These are phyloP conservation scores for Podosphaera xanthii DNA, from an alignment of 2,329 filamentous ascomycete species.

Conservation along the genomic window DNA sequence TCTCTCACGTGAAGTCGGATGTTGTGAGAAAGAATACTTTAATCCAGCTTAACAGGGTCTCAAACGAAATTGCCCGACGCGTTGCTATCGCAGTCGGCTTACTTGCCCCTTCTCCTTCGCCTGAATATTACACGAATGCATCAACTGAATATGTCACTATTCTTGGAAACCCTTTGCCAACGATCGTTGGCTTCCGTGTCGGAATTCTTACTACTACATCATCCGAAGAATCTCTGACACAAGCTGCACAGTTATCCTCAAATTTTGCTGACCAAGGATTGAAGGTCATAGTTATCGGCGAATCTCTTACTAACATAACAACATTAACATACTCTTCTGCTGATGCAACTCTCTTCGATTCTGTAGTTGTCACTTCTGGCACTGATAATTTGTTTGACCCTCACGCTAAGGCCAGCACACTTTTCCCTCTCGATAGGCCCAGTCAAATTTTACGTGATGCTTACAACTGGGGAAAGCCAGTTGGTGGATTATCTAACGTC, in stretches of 20 bases:
- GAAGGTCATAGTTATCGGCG: slow-evolving; percentile 34
- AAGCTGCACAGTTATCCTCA: slow-evolving; percentile 27
- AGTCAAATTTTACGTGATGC: slow-evolving; percentile 37
- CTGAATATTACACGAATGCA: slow-evolving; percentile 46
- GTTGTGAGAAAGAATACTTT: slow-evolving; percentile 42
- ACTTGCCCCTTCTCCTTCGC: slow-evolving; percentile 32
- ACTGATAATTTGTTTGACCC: slow-evolving; percentile 27
- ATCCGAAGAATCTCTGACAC: slow-evolving; percentile 21
- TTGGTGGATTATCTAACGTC: slow-evolving; percentile 31
- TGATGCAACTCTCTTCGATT: slow-evolving; percentile 39
- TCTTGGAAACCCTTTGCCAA: slow-evolving; percentile 32
- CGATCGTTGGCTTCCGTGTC: slow-evolving; percentile 38
- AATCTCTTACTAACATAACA: slow-evolving; percentile 29
- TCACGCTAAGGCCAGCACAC: slow-evolving; percentile 20
- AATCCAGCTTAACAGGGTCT: slow-evolving; percentile 43
- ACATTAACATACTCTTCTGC: slow-evolving; percentile 41
- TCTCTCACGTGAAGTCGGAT: slow-evolving; percentile 31
- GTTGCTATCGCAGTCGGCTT: slow-evolving; percentile 40
- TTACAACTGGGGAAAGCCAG: slow-evolving; percentile 48
- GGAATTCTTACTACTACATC: slow-evolving; percentile 32
- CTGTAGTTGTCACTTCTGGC: slow-evolving; percentile 34
- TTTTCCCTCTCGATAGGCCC: slow-evolving; percentile 42
- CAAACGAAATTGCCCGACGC: slow-evolving; percentile 40
- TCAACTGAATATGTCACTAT: slow-evolving; percentile 36
- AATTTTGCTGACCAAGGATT: slow-evolving; percentile 28